Evolutionary conservation across 306 rosid species (phyloP).

Genomic region (Cucurbita moschata): DNA sequence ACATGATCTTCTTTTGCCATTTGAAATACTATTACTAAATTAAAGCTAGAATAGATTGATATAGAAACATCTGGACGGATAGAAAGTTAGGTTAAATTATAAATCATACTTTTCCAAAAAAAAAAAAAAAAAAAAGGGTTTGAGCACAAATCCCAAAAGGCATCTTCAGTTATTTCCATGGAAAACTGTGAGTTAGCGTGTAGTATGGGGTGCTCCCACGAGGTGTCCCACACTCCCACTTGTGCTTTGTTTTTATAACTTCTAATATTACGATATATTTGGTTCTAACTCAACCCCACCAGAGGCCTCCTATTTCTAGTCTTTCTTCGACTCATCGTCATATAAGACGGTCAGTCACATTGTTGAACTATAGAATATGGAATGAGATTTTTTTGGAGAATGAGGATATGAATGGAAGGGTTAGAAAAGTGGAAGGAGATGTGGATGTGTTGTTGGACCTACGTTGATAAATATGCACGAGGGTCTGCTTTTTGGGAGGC

Average conservation of each 20-base stretch:
- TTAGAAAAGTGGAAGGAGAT: background rate
- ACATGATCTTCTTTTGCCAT: background rate
- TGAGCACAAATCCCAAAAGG: background rate
- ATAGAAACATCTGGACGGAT: background rate
- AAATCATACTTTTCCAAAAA: background rate
- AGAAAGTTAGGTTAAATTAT: background rate
- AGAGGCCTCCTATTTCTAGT: background rate
- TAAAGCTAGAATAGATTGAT: background rate
- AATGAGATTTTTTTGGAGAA: background rate
- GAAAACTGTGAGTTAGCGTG: background rate
- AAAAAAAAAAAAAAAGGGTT: background rate
- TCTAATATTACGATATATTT: too few species aligned
- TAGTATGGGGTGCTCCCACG: background rate
- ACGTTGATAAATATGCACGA: background rate
- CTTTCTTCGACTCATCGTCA: background rate
- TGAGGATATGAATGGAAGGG: background rate
- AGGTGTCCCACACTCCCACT: background rate
- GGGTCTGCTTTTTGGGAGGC: background rate
- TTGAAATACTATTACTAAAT: background rate
- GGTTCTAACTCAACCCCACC: background rate
- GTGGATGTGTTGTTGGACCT: background rate
- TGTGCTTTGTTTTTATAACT: background rate
- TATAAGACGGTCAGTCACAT: background rate
- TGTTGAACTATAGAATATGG: too few species aligned
- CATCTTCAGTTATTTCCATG: background rate